Base-by-base conservation (phyloP, 2,329 filamentous ascomycete genomes). In the Talaromyces sp. region DNA sequence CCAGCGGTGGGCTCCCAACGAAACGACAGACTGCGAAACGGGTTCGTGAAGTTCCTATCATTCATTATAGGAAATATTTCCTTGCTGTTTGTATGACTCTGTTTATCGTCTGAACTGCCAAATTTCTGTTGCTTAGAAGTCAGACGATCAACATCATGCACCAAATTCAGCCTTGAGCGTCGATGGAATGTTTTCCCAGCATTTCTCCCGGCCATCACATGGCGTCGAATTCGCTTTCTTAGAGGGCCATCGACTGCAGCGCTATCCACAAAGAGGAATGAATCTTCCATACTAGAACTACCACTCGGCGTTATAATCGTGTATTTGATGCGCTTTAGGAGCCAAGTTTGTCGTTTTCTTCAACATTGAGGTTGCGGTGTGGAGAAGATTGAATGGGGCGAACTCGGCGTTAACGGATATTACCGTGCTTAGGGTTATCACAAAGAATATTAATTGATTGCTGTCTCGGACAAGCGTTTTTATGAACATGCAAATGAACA, bases 141-240 rank as follows among this genome's bases (percentile, higher is more conserved):
- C 9, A 36, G 23, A 44, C 23, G 3, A 7, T 27, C 18, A 50
- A n/a, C 30, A 12, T 31, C 18, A 27, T 28, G 56, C 14, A 50
- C 16, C 28, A 62, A 14, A 34, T 56, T 36, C 6, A 59, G 56
- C 23, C 60, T 51, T 34, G 56, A 62, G 23, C 55, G 51, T 27
- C 60, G 56, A 42, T 56, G 56, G n/a, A 59, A 18, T 33, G 42
- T 62, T 40, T 59, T 62, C 10, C 60, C 60, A n/a, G 16, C 51
- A 62, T 62, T 62, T 42, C 53, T 59, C 23, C 60, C 60, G 18
- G 44, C 51, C 60, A 62, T 62, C 10, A 62, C 60, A 62, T 62
- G 60, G 12, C 56, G 40, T 33, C 60, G 52, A n/a, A 59, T 62
- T 9, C 14, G 50, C 30, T 59, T 42, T 9, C 60, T 55, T 16